phyloP scores from a whole-genome alignment of 2,329 filamentous ascomycete genomes.

The Colletotrichum lentis region DNA sequence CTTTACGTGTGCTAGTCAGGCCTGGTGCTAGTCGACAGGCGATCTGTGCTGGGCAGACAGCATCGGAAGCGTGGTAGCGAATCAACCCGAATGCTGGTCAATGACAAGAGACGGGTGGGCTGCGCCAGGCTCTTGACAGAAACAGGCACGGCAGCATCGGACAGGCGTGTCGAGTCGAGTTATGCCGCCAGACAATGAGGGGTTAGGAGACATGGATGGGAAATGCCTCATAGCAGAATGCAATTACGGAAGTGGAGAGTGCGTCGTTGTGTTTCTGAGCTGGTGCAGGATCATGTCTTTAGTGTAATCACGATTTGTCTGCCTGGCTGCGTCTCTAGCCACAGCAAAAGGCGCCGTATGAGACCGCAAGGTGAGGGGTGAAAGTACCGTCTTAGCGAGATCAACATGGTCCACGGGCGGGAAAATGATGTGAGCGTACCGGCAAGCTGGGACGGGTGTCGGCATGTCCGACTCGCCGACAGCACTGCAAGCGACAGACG shows the following conservation, averaged over 20 bases:
- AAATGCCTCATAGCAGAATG: conserved; percentile 37
- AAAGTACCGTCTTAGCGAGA: conserved; percentile 32
- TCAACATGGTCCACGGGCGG: conserved; percentile 11
- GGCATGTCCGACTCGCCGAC: conserved; percentile 15
- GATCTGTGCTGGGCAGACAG: conserved; percentile 17
- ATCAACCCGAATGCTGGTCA: conserved; percentile 16
- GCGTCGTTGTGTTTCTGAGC: conserved; percentile 22
- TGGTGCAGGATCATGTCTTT: conserved; percentile 34
- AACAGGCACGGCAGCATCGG: conserved; percentile 32
- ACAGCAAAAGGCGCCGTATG: conserved; percentile 8
- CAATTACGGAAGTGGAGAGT: conserved; percentile 28
- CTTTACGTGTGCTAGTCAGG: conserved; percentile 17
- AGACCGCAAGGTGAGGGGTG: conserved; percentile 4
- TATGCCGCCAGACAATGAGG: conserved; percentile 15
- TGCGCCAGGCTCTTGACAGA: conserved; percentile 6
- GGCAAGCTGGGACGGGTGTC: conserved; percentile 26
- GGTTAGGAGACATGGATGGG: conserved; percentile 35
- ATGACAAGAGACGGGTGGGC: conserved; percentile 14
- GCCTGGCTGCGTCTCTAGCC: conserved; percentile 4
- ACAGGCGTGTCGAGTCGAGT: conserved; percentile 15
- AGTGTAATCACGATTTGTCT: not conserved
- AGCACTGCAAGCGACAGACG: conserved; percentile 4
- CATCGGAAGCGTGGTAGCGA: conserved; percentile 12
- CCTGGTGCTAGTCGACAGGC: conserved; percentile 23
- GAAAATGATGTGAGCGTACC: conserved; percentile 33